A percentile compares a stretch with the other conserved stretches of the same genome.
These are phyloP conservation scores for Pyrenophora teres DNA, from an alignment of 2,329 filamentous ascomycete genomes.

Conservation along the genomic window DNA sequence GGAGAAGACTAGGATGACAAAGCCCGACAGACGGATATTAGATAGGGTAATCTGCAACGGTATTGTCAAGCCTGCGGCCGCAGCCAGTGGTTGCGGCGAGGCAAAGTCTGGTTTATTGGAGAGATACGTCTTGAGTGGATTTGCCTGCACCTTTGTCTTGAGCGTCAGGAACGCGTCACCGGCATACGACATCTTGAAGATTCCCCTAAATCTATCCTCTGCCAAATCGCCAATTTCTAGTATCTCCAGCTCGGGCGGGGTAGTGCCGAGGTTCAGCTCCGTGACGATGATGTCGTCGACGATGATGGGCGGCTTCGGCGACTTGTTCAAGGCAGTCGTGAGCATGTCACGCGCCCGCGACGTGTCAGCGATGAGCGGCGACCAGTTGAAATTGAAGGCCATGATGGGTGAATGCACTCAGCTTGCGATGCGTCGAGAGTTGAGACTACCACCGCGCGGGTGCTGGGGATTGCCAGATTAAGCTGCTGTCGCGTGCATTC, in stretches of 20 bases:
- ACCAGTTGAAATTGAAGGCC: constrained; percentile 99
- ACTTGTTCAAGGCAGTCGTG: constrained; percentile 95
- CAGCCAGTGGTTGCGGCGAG: constrained; percentile 88
- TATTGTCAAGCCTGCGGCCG: constrained; percentile 89
- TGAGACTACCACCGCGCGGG: constrained; percentile 23
- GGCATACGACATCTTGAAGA: constrained; percentile 99
- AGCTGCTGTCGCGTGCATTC: constrained; percentile 47
- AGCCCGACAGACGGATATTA: constrained; percentile 92
- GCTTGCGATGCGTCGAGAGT: constrained; percentile 16
- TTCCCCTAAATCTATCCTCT: constrained; percentile 94
- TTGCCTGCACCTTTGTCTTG: constrained; percentile 95
- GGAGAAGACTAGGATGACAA: constrained; percentile 97
- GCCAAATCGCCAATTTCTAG: constrained; percentile 96
- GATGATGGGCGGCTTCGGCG: constrained; percentile 96
- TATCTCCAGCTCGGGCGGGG: constrained; percentile 94
- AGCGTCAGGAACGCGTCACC: constrained; percentile 95
- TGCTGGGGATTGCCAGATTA: constrained; percentile 24
- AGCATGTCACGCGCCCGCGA: constrained; percentile 90
- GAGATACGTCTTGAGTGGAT: constrained; percentile 94
- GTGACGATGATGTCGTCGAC: constrained; percentile 99
- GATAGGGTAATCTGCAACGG: constrained; percentile 97
- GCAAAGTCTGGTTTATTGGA: constrained; percentile 90
- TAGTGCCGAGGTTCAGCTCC: constrained; percentile 93
- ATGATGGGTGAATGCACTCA: constrained; percentile 57
- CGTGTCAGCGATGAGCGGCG: constrained; percentile 93